phyloP scores from a whole-genome alignment of 768 basidiomycete species.

The Naganishia friedmannii region DNA sequence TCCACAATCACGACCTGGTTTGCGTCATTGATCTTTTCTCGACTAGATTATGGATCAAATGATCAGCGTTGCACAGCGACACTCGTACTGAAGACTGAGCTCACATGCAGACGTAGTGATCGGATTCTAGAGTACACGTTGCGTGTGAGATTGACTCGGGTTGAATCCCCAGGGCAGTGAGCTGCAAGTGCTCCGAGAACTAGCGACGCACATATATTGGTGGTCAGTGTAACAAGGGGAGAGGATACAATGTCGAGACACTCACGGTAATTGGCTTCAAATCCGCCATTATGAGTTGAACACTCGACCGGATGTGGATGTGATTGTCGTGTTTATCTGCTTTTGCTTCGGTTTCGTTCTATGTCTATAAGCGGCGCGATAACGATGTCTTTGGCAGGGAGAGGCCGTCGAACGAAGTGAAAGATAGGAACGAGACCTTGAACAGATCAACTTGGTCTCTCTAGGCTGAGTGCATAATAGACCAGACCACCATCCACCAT shows the following conservation, averaged over 20 bases:
- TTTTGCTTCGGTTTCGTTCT: not conserved
- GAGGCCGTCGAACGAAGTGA: not conserved
- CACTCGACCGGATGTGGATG: slow-evolving; percentile 12
- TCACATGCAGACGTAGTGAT: slow-evolving; percentile 90
- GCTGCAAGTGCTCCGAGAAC: slow-evolving; percentile 62
- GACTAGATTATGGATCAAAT: slow-evolving; percentile 42
- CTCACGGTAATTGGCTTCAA: slow-evolving; percentile 51
- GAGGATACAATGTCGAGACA: not conserved
- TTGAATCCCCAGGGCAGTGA: slow-evolving; percentile 92
- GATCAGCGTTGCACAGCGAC: not conserved
- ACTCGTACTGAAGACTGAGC: slow-evolving; percentile 11
- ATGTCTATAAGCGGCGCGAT: not conserved
- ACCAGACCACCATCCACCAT: not conserved
- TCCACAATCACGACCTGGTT: slow-evolving; percentile 99
- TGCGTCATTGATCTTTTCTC: slow-evolving; percentile 89
- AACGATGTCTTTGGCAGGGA: slow-evolving; percentile 10
- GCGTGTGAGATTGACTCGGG: slow-evolving; percentile 97
- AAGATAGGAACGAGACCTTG: not conserved
- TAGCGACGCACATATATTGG: slow-evolving; percentile 13
- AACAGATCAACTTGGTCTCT: not conserved
- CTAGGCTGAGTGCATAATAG: not conserved
- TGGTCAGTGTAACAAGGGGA: not conserved
- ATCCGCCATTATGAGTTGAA: slow-evolving; percentile 44
- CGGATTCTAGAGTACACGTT: slow-evolving; percentile 92
- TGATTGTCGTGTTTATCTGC: not conserved